phyloP scores from a whole-genome alignment of 2,329 filamentous ascomycete genomes.

The Botryotinia convoluta region DNA sequence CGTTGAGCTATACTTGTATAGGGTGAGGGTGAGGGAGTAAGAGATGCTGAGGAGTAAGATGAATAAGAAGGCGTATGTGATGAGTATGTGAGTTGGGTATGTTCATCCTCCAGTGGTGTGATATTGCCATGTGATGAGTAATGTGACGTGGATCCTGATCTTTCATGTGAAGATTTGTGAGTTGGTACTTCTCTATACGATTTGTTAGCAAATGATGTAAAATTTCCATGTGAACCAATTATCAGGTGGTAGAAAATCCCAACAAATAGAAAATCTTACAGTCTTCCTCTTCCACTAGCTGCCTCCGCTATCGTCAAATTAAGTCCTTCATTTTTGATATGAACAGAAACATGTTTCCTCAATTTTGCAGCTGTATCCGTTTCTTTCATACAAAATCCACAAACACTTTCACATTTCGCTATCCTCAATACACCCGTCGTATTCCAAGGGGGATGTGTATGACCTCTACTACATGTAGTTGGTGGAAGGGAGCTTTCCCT shows the following conservation, averaged over 20 bases:
- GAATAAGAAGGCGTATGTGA: not conserved
- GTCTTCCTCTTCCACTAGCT: conserved; percentile 32
- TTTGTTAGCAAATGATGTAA: not conserved
- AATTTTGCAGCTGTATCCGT: conserved; percentile 36
- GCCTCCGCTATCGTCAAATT: conserved; percentile 34
- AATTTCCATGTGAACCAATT: not conserved
- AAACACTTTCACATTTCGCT: conserved; percentile 35
- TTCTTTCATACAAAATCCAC: conserved; percentile 37
- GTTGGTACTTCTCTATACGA: not conserved
- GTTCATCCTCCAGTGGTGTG: conserved; percentile 10
- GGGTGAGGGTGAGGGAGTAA: conserved; percentile 2
- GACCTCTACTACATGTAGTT: conserved; percentile 35
- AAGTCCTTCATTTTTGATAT: conserved; percentile 36
- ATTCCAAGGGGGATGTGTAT: conserved; percentile 35
- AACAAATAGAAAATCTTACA: conserved; percentile 26
- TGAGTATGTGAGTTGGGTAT: conserved; percentile 6
- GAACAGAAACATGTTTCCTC: conserved; percentile 37
- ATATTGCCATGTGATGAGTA: not conserved
- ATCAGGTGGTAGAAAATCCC: not conserved
- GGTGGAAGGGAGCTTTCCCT: conserved; percentile 25
- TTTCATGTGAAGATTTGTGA: conserved; percentile 12
- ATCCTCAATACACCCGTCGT: conserved; percentile 33
- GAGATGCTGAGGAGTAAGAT: not conserved
- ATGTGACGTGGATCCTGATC: not conserved
- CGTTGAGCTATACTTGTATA: conserved; percentile 23